These are phyloP conservation scores for Heterobasidion occidentale DNA, from an alignment of 1,284 basidiomycete genomes.

Conservation along the genomic window DNA sequence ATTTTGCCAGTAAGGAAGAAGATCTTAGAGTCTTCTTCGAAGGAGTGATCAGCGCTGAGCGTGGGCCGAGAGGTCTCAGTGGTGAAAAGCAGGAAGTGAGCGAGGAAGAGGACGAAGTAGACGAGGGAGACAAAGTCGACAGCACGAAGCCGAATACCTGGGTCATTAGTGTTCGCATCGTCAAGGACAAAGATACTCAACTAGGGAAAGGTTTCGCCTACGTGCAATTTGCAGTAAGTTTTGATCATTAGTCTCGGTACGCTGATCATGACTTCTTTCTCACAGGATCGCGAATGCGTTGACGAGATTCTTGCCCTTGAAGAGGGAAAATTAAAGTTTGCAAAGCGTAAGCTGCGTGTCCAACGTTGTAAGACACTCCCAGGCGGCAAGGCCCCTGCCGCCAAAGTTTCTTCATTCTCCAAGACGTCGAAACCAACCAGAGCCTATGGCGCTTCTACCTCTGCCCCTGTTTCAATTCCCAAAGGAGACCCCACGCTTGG, in stretches of 20 bases:
- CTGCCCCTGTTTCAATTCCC: conserved; percentile 29
- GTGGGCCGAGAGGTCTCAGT: conserved; percentile 39
- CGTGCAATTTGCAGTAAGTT: conserved; percentile 77
- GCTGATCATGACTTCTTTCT: conserved; percentile 1
- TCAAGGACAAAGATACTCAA: conserved; percentile 89
- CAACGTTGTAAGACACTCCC: conserved; percentile 72
- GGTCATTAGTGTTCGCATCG: conserved; percentile 82
- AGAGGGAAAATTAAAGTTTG: conserved; percentile 72
- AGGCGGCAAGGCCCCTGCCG: conserved; percentile 19
- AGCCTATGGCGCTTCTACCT: background rate
- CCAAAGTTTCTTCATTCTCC: conserved; percentile 9
- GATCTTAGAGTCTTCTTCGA: conserved; percentile 88
- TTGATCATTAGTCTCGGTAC: conserved; percentile 1
- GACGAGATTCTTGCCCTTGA: conserved; percentile 84
- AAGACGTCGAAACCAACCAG: conserved; percentile 13
- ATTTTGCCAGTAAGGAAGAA: conserved; percentile 89
- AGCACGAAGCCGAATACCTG: conserved; percentile 36
- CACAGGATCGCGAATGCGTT: conserved; percentile 79
- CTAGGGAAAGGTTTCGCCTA: conserved; percentile 98
- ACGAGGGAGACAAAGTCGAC: conserved; percentile 2
- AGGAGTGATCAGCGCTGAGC: conserved; percentile 65
- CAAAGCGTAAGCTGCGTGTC: conserved; percentile 82
- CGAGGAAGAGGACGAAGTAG: conserved; percentile 12
- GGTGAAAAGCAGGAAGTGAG: conserved; percentile 18
- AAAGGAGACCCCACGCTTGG: conserved; percentile 80